Percentiles rank a stretch among this genome's conserved stretches.
These are phyloP conservation scores for Fusarium sp. DNA, from an alignment of 2,329 filamentous ascomycete genomes.

Conservation along the genomic window DNA sequence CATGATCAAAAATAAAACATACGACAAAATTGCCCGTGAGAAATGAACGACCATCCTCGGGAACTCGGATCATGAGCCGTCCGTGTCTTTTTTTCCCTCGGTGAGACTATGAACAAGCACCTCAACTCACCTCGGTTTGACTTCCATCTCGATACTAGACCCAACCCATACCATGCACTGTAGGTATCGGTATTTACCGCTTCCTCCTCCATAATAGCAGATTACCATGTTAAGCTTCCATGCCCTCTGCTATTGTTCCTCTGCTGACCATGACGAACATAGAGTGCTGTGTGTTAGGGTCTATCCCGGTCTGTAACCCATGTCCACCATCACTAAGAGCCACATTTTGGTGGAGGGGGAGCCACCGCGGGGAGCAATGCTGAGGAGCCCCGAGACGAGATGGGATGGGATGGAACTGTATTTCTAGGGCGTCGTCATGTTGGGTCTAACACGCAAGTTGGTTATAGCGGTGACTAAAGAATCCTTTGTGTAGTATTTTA, in stretches of 20 bases:
- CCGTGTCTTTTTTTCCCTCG: neutral
- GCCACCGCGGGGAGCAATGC: slow-evolving; percentile 41
- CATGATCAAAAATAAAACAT: slow-evolving; percentile 30
- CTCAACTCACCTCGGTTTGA: slow-evolving; percentile 18
- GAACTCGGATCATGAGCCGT: slow-evolving; percentile 28
- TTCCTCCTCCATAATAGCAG: neutral
- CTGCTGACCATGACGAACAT: slow-evolving; percentile 46
- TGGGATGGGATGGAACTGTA: slow-evolving; percentile 5
- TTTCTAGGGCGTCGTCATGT: neutral
- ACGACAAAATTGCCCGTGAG: slow-evolving; percentile 23
- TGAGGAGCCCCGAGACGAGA: slow-evolving; percentile 44
- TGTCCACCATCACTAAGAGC: slow-evolving; percentile 25
- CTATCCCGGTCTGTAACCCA: slow-evolving; percentile 22
- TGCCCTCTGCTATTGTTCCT: slow-evolving; percentile 28
- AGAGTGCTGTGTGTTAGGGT: slow-evolving; percentile 3
- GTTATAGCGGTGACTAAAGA: too few relatives aligned
- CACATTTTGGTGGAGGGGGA: slow-evolving; percentile 12
- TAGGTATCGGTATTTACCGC: slow-evolving; percentile 9
- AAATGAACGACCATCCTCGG: slow-evolving; percentile 12
- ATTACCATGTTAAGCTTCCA: slow-evolving; percentile 18
- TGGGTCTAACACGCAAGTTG: too few relatives aligned
- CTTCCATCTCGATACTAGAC: slow-evolving; percentile 29
- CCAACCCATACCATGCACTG: neutral
- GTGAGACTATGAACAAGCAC: slow-evolving; percentile 8
- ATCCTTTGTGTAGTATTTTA: too few relatives aligned